These are phyloP conservation scores for Phytopythium delawarense DNA, from an alignment of 352 stramenopile species.

Conservation along the genomic window DNA sequence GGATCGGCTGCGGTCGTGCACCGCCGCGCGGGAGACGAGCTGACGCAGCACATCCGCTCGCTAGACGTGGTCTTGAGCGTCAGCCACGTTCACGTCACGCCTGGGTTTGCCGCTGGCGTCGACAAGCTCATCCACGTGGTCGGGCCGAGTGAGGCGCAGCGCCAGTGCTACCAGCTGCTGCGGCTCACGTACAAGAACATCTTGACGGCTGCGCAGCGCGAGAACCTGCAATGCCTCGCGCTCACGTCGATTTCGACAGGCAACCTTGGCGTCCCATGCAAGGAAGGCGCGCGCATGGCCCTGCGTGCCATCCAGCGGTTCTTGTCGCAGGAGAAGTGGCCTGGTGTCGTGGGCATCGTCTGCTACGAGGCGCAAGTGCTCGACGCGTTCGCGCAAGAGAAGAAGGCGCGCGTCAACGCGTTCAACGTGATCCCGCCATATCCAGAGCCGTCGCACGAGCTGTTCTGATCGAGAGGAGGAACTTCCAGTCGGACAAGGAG, in stretches of 20 bases:
- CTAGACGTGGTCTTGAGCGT: slow-evolving; percentile 18
- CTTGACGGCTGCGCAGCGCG: slow-evolving; percentile 26
- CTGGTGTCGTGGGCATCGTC: slow-evolving; percentile 42
- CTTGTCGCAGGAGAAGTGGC: slow-evolving; percentile 40
- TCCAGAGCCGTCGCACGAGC: neutral
- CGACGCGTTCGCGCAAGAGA: slow-evolving; percentile 28
- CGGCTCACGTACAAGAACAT: slow-evolving; percentile 33
- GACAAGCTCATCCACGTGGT: slow-evolving; percentile 57
- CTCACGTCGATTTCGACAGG: slow-evolving; percentile 68
- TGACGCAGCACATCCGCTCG: slow-evolving; percentile 20
- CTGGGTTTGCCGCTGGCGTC: slow-evolving; percentile 47
- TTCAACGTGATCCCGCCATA: slow-evolving; percentile 31
- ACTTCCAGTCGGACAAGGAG: neutral
- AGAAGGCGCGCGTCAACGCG: slow-evolving; percentile 17
- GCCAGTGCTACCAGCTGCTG: slow-evolving; percentile 17
- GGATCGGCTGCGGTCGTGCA: slow-evolving; percentile 27
- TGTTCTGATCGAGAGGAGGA: neutral
- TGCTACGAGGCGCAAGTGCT: slow-evolving; percentile 42
- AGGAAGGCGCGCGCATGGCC: slow-evolving; percentile 21
- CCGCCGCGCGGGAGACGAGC: slow-evolving; percentile 16
- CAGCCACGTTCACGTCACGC: slow-evolving; percentile 33
- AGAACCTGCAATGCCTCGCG: slow-evolving; percentile 45
- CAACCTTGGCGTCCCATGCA: slow-evolving; percentile 37
- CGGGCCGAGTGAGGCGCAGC: slow-evolving; percentile 33
- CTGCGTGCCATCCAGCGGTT: slow-evolving; percentile 43